Percentiles rank a stretch among this genome's conserved stretches.
Evolutionary conservation across 805 yeast species (phyloP).

Genomic region (Candida odintsovae): DNA sequence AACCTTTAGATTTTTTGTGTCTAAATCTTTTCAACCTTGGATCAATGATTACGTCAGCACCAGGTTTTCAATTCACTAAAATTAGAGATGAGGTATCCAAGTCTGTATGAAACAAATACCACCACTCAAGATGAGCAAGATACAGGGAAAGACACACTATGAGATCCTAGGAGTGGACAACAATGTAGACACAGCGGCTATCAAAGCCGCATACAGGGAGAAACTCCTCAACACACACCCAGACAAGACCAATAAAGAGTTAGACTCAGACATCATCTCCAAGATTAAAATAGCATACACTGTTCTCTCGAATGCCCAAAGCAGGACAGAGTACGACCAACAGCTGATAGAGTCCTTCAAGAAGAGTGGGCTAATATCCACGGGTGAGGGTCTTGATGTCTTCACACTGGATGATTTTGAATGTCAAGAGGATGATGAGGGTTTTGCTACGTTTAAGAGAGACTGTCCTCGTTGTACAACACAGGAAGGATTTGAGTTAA

Average conservation of each 20-base stretch:
- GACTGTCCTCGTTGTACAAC: constrained; percentile 67
- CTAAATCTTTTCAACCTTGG: too few species aligned
- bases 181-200: constrained; percentile 31
- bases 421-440: constrained; percentile 29
- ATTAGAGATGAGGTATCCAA: background rate
- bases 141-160: constrained; percentile 36
- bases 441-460: constrained; percentile 36
- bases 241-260: constrained; percentile 45
- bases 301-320: constrained; percentile 37
- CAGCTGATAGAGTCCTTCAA: constrained; percentile 30
- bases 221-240: constrained; percentile 69
- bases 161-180: constrained; percentile 49
- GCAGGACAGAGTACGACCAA: constrained; percentile 48
- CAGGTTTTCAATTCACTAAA: background rate
- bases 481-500: constrained; percentile 46
- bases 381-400: constrained; percentile 67
- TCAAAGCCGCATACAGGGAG: constrained; percentile 60
- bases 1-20: too few species aligned
- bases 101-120: too few species aligned
- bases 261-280: constrained; percentile 28
- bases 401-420: constrained; percentile 60
- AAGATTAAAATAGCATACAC: constrained; percentile 60
- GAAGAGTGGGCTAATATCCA: constrained; percentile 28
- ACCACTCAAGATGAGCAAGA: constrained; percentile 7
- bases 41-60: background rate